These are phyloP conservation scores for Lactarius hatsudake DNA, from an alignment of 768 basidiomycete genomes.

Conservation along the genomic window DNA sequence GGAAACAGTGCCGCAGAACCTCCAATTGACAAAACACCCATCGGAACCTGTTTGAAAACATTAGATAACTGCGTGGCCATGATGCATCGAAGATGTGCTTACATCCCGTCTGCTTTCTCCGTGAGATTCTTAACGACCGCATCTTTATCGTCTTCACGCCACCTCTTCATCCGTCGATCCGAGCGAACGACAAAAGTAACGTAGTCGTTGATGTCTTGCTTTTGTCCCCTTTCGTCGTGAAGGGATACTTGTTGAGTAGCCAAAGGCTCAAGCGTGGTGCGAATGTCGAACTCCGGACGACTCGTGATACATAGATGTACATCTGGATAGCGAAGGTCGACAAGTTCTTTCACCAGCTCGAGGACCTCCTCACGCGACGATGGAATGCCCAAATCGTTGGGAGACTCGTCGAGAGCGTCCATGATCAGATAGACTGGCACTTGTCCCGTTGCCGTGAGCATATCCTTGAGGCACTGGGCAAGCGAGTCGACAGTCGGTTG, in stretches of 20 bases:
- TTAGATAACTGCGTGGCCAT: no score
- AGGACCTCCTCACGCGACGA: not conserved
- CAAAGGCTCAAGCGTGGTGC: not conserved
- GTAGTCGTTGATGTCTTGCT: no score
- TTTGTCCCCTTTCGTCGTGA: not conserved
- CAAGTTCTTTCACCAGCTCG: not conserved
- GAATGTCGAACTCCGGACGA: not conserved
- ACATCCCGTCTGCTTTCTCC: no score
- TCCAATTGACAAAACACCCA: conserved; percentile 9
- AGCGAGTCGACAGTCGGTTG: no score
- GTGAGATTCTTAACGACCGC: no score
- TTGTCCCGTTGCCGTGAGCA: no score
- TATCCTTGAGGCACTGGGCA: no score
- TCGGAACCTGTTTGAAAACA: not conserved
- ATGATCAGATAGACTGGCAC: not conserved
- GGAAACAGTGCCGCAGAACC: conserved; percentile 1
- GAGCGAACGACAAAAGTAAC: no score
- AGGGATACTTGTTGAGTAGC: not conserved
- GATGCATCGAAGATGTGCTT: no score
- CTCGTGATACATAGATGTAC: not conserved
- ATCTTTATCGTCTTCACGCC: no score
- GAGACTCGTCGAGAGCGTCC: not conserved
- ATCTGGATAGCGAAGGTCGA: not conserved
- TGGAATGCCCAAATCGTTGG: not conserved
- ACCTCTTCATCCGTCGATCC: no score